Evolutionary conservation across 495 filamentous ascomycete genomes (phyloP), one percentile per base, ranked within the genome.

Genomic region (Neurospora sp.): DNA sequence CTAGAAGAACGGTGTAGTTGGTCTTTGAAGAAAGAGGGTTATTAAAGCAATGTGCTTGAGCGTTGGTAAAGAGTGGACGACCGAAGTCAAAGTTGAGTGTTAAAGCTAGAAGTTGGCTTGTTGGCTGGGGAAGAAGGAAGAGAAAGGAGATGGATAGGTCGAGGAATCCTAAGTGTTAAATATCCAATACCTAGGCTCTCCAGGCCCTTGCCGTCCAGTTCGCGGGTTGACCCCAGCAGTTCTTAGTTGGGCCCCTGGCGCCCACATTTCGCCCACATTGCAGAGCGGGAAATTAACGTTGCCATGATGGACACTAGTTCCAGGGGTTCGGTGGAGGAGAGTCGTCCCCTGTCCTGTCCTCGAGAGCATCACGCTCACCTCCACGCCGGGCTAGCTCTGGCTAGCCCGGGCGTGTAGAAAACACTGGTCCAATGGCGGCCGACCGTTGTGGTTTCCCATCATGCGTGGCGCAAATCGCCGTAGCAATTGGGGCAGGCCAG

Each of bases 21-120:
- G 65, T 70, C 73, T 75, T 73, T 77, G 76, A 71, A 76, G 69
- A 83, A 82, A 83, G 81, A 81, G 71, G 77, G 79, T 78, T 70
- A 76, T 75, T 70, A 69, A 82, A 86, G 83, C 83, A 78, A 72
- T 73, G 82, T 81, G 80, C 78, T 82, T 79, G 76, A 72, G 76
- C 71, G 70, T 73, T 72, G 81, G 78, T 76, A 85, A 87, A 87
- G 86, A 87, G 78, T 88, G 86, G 86, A 88, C 85, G 85, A 87
- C 86, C 85, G 84, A 88, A 85, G 86, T 85, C 86, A 85, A 86
- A 70, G 69, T 65, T 79, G 82, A 81, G 80, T 71, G 80, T 78
- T 78, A 79, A 77, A 80, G 75, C 81, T 81, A 79, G 77, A 81
- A 61, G 53, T 80, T 84, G 86, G 86, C 83, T 83, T 84, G 81